Percentiles rank a stretch among this genome's conserved stretches.
Conservation (phyloP, 2,329 filamentous ascomycete species). For the Fusarium sp. region DNA sequence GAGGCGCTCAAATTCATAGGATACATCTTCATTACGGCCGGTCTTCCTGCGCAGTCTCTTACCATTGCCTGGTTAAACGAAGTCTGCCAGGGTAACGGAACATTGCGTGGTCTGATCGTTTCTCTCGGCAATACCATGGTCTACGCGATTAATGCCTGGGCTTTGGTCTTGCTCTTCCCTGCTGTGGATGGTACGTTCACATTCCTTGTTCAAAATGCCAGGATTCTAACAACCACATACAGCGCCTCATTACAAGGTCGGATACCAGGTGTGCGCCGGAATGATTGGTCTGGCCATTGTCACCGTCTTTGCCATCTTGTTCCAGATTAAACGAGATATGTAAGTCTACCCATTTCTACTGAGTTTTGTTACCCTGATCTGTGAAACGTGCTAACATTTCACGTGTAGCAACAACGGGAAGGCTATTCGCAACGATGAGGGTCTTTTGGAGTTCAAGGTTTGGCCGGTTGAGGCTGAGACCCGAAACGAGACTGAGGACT, state of each 20-base stretch:
- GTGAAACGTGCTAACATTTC: neutral
- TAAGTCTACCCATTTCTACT: neutral
- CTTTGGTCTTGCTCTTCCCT: slow-evolving; percentile 17
- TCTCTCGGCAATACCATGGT: slow-evolving; percentile 21
- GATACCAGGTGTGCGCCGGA: slow-evolving; percentile 17
- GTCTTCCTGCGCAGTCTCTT: slow-evolving; percentile 18
- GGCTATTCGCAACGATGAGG: slow-evolving; percentile 13
- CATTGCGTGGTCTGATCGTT: slow-evolving; percentile 17
- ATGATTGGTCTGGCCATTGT: slow-evolving; percentile 19
- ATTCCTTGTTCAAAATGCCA: neutral
- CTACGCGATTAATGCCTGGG: slow-evolving; percentile 26
- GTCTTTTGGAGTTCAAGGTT: slow-evolving; percentile 22
- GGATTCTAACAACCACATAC: neutral
- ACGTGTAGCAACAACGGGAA: slow-evolving; percentile 1
- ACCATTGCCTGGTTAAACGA: slow-evolving; percentile 26
- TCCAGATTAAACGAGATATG: slow-evolving; percentile 15
- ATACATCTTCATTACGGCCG: slow-evolving; percentile 23
- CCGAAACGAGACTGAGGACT: neutral
- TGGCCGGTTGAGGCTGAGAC: slow-evolving; percentile 5
- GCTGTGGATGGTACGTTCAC: slow-evolving; percentile 11
- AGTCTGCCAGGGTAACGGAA: slow-evolving; percentile 22
- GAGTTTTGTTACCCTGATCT: neutral
- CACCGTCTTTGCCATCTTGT: slow-evolving; percentile 8
- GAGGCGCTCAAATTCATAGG: slow-evolving; percentile 23
- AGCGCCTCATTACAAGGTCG: slow-evolving; percentile 20